phyloP scores from a whole-genome alignment of 108 stramenopile species.

The Nitzschia sp. region DNA sequence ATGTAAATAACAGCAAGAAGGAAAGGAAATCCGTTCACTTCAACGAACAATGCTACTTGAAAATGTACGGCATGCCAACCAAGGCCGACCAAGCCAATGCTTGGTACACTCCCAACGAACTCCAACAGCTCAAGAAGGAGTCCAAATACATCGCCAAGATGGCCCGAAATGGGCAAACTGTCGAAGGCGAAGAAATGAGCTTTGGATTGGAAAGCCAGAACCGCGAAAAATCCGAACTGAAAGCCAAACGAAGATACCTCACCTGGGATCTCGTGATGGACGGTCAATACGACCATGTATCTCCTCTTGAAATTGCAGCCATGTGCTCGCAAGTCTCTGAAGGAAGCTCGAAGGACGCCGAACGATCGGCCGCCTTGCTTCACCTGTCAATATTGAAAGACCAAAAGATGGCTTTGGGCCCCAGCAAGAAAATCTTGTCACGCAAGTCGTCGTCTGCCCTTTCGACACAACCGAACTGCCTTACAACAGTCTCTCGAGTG shows the following conservation, averaged over 20 bases:
- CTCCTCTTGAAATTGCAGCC: neutral
- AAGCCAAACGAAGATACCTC: neutral
- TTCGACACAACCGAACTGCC: neutral
- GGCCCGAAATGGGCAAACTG: neutral
- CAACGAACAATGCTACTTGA: neutral
- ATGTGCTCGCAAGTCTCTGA: neutral
- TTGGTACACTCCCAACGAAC: neutral
- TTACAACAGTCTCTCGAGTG: conserved; percentile 1
- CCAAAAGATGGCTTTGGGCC: neutral
- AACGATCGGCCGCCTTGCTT: neutral
- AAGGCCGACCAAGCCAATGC: neutral
- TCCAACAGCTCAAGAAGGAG: neutral
- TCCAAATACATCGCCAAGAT: neutral
- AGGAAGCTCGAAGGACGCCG: neutral
- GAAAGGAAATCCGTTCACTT: neutral
- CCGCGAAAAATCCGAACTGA: neutral
- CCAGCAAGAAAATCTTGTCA: neutral
- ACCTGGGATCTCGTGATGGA: neutral
- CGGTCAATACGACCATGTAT: neutral
- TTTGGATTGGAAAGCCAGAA: neutral
- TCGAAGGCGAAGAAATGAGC: neutral
- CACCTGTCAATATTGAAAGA: neutral
- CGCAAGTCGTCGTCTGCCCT: neutral
- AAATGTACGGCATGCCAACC: neutral
- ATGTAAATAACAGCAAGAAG: neutral